Percentiles rank a stretch among this genome's conserved stretches.
phyloP scores from a whole-genome alignment of 192 early-diverging fungal species.

The Backusella tuberculispora region DNA sequence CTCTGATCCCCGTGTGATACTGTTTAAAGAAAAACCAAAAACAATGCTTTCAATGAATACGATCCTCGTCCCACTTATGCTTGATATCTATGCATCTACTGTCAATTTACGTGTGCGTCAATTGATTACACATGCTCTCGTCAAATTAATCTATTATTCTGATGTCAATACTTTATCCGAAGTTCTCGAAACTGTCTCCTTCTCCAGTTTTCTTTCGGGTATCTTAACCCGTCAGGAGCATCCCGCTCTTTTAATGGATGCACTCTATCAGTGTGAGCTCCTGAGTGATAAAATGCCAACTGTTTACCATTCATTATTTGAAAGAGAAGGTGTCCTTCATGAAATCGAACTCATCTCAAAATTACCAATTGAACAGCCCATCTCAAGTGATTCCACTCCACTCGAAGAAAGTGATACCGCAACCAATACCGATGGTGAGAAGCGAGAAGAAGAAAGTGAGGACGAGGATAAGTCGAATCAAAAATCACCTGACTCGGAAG shows the following conservation, averaged over 20 bases:
- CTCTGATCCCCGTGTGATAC: conserved; percentile 36
- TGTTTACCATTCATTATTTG: conserved; percentile 60
- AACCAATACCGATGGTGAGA: conserved; percentile 2
- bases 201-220: conserved; percentile 55
- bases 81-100: conserved; percentile 72
- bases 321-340: conserved; percentile 75
- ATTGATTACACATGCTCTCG: conserved; percentile 61
- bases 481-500: conserved; percentile 8
- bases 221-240: conserved; percentile 54
- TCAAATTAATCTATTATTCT: conserved; percentile 57
- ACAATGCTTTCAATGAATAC: conserved; percentile 46
- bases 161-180: conserved; percentile 46
- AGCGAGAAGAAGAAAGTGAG: conserved; percentile 10
- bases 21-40: conserved; percentile 46
- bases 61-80: conserved; percentile 66
- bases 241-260: conserved; percentile 55
- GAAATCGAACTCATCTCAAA: conserved; percentile 49
- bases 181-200: conserved; percentile 52
- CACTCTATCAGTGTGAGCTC: conserved; percentile 64
- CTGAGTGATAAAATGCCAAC: conserved; percentile 67
- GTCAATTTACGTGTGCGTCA: conserved; percentile 69
- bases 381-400: not conserved
- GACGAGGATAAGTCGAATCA: conserved; percentile 7
- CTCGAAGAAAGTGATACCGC: conserved; percentile 5
- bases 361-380: conserved; percentile 2